Evolutionary conservation across 1,284 basidiomycete genomes (phyloP).

Genomic region (Inonotus obliquus): DNA sequence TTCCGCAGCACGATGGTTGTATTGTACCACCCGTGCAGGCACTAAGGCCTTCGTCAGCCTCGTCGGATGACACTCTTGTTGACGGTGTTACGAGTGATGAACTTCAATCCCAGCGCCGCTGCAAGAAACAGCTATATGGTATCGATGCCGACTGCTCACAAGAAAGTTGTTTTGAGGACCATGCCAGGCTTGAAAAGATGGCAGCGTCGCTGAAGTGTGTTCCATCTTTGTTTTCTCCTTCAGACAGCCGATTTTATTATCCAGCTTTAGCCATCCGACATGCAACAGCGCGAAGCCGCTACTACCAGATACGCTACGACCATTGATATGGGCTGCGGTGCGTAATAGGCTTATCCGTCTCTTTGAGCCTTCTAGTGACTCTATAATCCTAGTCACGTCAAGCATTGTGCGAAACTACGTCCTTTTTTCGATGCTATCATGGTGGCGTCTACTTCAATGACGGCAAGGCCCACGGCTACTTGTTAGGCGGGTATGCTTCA

Average conservation of each 20-base stretch:
- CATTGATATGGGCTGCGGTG: constrained; percentile 37
- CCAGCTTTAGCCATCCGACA: neutral
- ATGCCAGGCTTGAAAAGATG: neutral
- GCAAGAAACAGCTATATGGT: neutral
- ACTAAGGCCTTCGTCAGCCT: neutral
- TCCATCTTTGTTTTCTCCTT: neutral
- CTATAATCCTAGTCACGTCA: constrained; percentile 55
- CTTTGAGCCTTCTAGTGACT: neutral
- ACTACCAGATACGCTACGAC: constrained; percentile 20
- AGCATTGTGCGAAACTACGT: constrained; percentile 72
- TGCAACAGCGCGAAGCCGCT: constrained; percentile 12
- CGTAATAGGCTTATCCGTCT: constrained; percentile 3
- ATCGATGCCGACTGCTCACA: neutral
- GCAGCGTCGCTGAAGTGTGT: neutral
- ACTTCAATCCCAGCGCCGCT: neutral
- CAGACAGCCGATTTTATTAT: neutral
- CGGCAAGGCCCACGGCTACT: constrained; percentile 64
- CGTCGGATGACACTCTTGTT: neutral
- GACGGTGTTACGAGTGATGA: neutral
- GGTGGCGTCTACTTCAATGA: constrained; percentile 66
- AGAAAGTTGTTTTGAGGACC: neutral
- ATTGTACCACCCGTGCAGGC: neutral
- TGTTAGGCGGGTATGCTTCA: constrained; percentile 63
- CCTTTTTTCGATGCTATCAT: constrained; percentile 73
- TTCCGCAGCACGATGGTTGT: neutral